Evolutionary conservation across 176 grass and related monocot genomes (phyloP).

Genomic region (Phragmites australis): DNA sequence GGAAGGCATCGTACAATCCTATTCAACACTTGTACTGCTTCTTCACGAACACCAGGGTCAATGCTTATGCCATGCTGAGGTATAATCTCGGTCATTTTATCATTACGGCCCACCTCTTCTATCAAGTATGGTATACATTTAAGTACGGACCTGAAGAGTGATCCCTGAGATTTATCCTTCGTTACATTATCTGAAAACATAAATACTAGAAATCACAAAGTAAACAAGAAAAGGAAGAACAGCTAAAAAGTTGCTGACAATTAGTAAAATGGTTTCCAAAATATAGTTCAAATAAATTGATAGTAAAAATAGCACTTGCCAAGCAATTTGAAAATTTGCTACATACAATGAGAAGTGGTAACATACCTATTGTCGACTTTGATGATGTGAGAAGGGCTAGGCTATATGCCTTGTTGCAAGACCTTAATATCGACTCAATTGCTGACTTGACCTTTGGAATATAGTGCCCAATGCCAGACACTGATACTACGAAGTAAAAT

Average conservation of each 20-base stretch:
- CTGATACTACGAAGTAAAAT: constrained; percentile 49
- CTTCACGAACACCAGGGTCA: constrained; percentile 94
- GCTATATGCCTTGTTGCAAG: constrained; percentile 88
- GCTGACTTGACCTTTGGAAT: constrained; percentile 91
- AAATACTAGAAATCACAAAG: constrained; percentile 26
- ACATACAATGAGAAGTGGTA: constrained; percentile 30
- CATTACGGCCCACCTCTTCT: constrained; percentile 85
- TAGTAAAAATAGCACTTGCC: constrained; percentile 14
- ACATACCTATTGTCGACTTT: constrained; percentile 84
- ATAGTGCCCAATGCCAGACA: constrained; percentile 69
- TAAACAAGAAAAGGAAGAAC: constrained; percentile 8
- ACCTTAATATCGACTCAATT: constrained; percentile 89
- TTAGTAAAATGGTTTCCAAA: constrained; percentile 14
- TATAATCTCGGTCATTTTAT: constrained; percentile 97
- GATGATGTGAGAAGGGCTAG: constrained; percentile 91
- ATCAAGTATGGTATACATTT: constrained; percentile 98
- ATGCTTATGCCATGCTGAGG: constrained; percentile 97
- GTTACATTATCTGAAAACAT: constrained; percentile 76
- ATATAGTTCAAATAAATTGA: constrained; percentile 19
- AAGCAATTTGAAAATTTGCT: constrained; percentile 5
- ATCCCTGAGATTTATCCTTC: constrained; percentile 94
- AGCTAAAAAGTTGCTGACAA: constrained; percentile 11
- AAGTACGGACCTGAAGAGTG: constrained; percentile 93
- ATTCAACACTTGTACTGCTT: constrained; percentile 92
- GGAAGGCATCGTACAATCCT: constrained; percentile 85